These are phyloP conservation scores for Triticum urartu DNA, from an alignment of 176 grass and related monocot species.

Conservation along the genomic window DNA sequence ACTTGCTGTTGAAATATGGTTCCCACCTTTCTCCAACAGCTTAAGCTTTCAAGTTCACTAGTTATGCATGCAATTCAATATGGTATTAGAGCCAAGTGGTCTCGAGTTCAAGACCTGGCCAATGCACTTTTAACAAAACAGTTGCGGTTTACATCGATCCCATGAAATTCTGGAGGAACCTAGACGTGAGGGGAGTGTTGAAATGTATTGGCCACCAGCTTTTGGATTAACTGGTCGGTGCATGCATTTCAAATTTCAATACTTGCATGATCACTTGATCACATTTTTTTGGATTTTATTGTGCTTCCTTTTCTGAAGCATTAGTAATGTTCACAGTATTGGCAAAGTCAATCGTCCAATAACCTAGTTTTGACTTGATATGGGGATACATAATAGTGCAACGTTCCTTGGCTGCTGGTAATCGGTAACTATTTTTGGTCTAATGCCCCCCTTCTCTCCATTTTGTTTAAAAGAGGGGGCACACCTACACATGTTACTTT, in stretches of 20 bases:
- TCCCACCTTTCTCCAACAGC: not conserved
- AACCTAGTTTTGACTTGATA: not conserved
- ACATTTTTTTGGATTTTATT: not conserved
- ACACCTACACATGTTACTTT: not conserved
- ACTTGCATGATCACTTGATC: not conserved
- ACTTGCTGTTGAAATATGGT: not conserved
- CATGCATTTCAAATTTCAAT: not conserved
- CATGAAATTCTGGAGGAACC: not conserved
- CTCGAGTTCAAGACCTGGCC: not conserved
- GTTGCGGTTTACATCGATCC: not conserved
- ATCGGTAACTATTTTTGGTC: not conserved
- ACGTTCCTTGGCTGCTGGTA: not conserved
- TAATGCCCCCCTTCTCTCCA: not conserved
- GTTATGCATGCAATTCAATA: not conserved
- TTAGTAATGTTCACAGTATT: not conserved
- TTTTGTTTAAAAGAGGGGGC: not conserved
- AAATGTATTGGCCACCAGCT: not conserved
- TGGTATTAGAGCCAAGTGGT: not conserved
- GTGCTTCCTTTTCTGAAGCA: not conserved
- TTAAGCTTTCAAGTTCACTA: not conserved
- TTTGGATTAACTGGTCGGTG: not conserved
- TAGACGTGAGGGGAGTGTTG: not conserved
- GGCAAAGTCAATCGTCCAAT: not conserved
- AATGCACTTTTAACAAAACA: not conserved
- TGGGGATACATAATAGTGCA: not conserved